phyloP scores from a whole-genome alignment of 192 early-diverging fungal species.

The Entomortierella beljakovae region DNA sequence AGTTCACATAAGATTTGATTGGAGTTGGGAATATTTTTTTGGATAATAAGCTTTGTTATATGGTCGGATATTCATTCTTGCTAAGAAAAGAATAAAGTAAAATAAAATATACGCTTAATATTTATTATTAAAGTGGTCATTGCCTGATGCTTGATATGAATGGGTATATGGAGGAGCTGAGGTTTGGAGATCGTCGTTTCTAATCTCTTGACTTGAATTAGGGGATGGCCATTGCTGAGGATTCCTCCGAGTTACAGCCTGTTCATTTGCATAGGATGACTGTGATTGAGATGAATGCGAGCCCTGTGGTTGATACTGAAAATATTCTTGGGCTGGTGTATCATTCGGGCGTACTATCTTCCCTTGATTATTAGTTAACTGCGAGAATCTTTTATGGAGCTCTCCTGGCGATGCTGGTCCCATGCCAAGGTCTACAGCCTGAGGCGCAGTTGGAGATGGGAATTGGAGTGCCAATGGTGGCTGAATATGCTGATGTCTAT shows the following conservation, averaged over 20 bases:
- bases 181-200: not conserved
- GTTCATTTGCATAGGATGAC: not conserved
- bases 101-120: too few relatives aligned
- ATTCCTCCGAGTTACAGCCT: not conserved
- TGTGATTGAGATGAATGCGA: not conserved
- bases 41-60: too few relatives aligned
- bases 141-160: not conserved
- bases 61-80: too few relatives aligned
- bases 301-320: not conserved
- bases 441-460: constrained; percentile 22
- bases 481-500: not conserved
- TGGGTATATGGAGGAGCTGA: not conserved
- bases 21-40: too few relatives aligned
- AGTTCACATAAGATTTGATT: too few relatives aligned
- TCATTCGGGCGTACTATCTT: not conserved
- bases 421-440: constrained; percentile 26
- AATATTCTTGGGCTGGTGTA: not conserved
- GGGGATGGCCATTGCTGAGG: not conserved
- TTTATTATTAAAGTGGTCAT: not conserved
- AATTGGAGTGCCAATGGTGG: not conserved
- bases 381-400: not conserved
- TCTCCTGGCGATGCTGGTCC: constrained; percentile 24
- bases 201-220: not conserved
- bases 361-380: not conserved
- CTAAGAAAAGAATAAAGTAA: too few relatives aligned